Conservation (phyloP, 495 filamentous ascomycete genomes). For the Neohortaea acidophila region DNA sequence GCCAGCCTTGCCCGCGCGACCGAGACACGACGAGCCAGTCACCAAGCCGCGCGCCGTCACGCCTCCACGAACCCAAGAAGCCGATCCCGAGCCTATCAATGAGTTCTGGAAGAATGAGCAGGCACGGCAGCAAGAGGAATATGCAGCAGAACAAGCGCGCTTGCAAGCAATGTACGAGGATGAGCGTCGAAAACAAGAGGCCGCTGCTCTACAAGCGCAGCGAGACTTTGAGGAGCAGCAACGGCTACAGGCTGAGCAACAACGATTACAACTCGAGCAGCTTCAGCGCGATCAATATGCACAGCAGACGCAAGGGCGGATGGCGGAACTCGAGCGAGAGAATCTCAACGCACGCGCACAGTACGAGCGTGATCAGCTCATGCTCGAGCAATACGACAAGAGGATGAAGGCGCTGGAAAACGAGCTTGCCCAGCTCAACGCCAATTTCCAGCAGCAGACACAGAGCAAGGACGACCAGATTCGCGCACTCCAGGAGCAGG, state of each 20-base stretch:
- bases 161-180: conserved; percentile 68
- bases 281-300: conserved; percentile 73
- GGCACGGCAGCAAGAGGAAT: conserved; percentile 77
- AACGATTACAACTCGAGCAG: conserved; percentile 78
- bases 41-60: conserved; percentile 50
- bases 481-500: conserved; percentile 75
- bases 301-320: conserved; percentile 78
- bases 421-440: conserved; percentile 68
- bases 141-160: conserved; percentile 78
- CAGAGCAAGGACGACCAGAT: conserved; percentile 90
- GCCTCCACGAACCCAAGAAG: conserved; percentile 40
- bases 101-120: conserved; percentile 97
- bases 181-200: conserved; percentile 63
- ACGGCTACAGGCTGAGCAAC: conserved; percentile 71
- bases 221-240: conserved; percentile 92
- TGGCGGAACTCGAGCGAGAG: conserved; percentile 88
- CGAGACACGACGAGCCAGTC: conserved; percentile 42
- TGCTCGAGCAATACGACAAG: conserved; percentile 92
- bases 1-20: conserved; percentile 69
- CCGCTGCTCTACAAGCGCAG: conserved; percentile 68
- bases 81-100: conserved; percentile 85
- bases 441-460: conserved; percentile 70
- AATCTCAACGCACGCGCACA: conserved; percentile 88
- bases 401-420: conserved; percentile 82
- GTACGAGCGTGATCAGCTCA: conserved; percentile 89